Evolutionary conservation across 805 yeast species (phyloP), one percentile per base, ranked within the genome.

Genomic region (Monosporozyma unispora): DNA sequence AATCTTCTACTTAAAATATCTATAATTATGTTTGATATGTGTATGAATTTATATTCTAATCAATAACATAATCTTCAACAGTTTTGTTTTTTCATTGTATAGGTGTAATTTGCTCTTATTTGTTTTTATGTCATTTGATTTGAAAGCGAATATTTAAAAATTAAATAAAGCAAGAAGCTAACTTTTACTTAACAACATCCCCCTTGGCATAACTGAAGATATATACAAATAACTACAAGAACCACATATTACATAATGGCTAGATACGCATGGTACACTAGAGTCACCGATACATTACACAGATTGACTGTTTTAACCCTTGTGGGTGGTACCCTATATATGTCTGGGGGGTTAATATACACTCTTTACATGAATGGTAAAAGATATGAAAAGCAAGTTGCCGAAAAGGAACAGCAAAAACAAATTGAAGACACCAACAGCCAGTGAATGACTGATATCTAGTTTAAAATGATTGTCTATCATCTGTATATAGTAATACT

Each of bases 231-330:
- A 5, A 10, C 19, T 25, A n/a, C 27, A 40, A 10, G 16, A 42
- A 28, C 8, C 18, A 10, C 14, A 28, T 5, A 31, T 31, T 14
- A 16, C 14, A 31, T 12, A 41, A 75, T 75, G 79, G 67, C 79
- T 22, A 69, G 66, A 58, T 77, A 78, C 62, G 86, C 90, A 44
- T 84, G 91, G 91, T 84, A 84, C 64, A 80, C 84, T 2, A 81
- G 79, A 64, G 80, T 77, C 3, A 78, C 87, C 2, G 91, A 84
- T 64, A 76, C 84, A 40, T 76, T 75, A 25, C 91, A 84, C 66
- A 82, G 91, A 69, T 64, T 83, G 51, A 81, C 87, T 0, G 89
- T 84, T 43, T 62, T 84, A 21, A 75, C 84, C 3, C 70, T 84
- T 28, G 76, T 81, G 19, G 90, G 90, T 45, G 75, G 75, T 43